Evolutionary conservation across 2,329 filamentous ascomycete genomes (phyloP).

Genomic region (Ophiostoma pallidulum): DNA sequence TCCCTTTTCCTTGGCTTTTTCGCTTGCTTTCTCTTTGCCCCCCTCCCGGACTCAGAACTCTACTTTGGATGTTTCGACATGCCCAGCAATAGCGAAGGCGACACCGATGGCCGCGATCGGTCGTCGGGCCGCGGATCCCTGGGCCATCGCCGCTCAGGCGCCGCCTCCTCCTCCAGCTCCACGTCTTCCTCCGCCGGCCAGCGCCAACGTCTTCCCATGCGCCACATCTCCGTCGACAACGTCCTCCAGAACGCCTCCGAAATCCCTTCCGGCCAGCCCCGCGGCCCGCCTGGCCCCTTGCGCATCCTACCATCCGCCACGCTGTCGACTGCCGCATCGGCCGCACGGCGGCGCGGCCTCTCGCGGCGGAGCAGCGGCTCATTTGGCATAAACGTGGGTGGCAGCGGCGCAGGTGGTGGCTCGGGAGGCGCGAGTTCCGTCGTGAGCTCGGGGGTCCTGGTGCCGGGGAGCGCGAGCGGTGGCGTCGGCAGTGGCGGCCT

Average conservation of each 20-base stretch:
- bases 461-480: neutral
- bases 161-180: slow-evolving; percentile 18
- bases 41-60: too few relatives aligned
- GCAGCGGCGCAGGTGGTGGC: neutral
- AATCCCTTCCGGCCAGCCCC: slow-evolving; percentile 87
- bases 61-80: too few relatives aligned
- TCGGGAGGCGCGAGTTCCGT: neutral
- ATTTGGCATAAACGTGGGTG: slow-evolving; percentile 3
- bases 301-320: slow-evolving; percentile 23
- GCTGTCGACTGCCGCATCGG: too few relatives aligned
- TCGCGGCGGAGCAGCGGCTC: slow-evolving; percentile 18
- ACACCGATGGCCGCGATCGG: too few relatives aligned
- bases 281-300: slow-evolving; percentile 57
- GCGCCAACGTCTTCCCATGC: slow-evolving; percentile 41
- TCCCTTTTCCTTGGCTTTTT: too few relatives aligned
- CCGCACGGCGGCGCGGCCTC: slow-evolving; percentile 11
- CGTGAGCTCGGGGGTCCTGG: slow-evolving; percentile 2
- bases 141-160: neutral
- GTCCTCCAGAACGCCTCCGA: slow-evolving; percentile 90
- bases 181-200: slow-evolving; percentile 8
- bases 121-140: too few relatives aligned
- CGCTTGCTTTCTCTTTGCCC: too few relatives aligned
- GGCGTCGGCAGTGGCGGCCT: neutral
- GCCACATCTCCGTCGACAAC: slow-evolving; percentile 84
- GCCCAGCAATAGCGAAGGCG: too few relatives aligned